Evolutionary conservation across 2,329 filamentous ascomycete species (phyloP), one percentile per base, ranked within the genome.

Genomic region (Huntiella moniliformis): DNA sequence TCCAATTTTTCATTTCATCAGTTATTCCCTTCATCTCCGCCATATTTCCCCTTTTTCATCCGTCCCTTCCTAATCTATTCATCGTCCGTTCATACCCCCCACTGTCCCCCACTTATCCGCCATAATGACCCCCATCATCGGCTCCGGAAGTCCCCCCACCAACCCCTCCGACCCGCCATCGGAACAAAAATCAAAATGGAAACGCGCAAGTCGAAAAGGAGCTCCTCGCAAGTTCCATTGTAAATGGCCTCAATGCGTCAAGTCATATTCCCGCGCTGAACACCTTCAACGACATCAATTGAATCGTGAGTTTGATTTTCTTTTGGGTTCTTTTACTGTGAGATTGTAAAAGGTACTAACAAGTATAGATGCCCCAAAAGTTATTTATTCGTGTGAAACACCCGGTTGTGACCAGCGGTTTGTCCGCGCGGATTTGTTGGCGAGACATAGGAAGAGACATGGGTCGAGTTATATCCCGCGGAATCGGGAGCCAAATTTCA

Each of bases 241-340:
- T 60, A 71, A 74, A 15, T 74, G 78, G 58, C 71, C 76, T 39
- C 77, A 73, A 34, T 91, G 82, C 59, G 79, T 79, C 52, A 87
- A 86, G 67, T 71, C 78, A 49, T 88, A 88, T 60, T 85, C 82
- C 45, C 69, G 82, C 50, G 80, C 81, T 6, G 82, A 88, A 60
- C 82, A 88, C 61, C 67, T 88, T 47, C 83, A 86, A 61, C 68
- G 82, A 42, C 82, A 88, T 61, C 80, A 87, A 63, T 59, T 88
- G 56, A 88, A 88, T 57, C 82, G 82, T 86, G 68, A 47, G 47
- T 41, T 40, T 34, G 47, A 34, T 36, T 35, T 43, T 18, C 13
- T 34, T 45, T 47, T 47, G 40, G 16, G 8, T 34, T 42, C 32
- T 15, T 12, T 46, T 13, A 10, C 28, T 32, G 41, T 36, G 13